Evolutionary conservation across 495 filamentous ascomycete species (phyloP).

Genomic region (Aspergillus coremiiformis): DNA sequence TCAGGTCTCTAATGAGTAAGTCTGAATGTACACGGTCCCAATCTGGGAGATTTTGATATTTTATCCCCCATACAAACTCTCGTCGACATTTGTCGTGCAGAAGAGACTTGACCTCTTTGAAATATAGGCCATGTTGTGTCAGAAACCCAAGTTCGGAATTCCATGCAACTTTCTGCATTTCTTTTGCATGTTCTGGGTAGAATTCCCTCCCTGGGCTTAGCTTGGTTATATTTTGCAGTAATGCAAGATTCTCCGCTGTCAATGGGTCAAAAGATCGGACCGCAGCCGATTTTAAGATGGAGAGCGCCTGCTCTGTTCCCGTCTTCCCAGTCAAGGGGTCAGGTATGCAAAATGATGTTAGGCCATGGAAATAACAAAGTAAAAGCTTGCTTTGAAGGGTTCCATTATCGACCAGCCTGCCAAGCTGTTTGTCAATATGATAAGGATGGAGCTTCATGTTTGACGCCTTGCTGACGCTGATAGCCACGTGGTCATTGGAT

Average conservation of each 20-base stretch:
- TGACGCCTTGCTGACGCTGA: slow-evolving; percentile 23
- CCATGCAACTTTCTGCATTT: slow-evolving; percentile 18
- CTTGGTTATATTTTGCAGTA: slow-evolving; percentile 29
- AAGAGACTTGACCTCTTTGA: not conserved
- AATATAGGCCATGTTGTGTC: not conserved
- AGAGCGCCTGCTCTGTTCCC: slow-evolving; percentile 54
- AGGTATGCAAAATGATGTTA: slow-evolving; percentile 50
- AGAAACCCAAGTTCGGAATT: not conserved
- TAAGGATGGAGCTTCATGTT: slow-evolving; percentile 34
- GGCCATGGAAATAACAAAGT: slow-evolving; percentile 52
- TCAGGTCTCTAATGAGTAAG: not conserved
- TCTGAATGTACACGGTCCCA: not conserved
- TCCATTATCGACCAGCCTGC: slow-evolving; percentile 43
- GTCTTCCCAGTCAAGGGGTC: slow-evolving; percentile 52
- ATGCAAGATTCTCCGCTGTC: slow-evolving; percentile 20
- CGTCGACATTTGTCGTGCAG: not conserved
- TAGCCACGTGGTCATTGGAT: slow-evolving; percentile 17
- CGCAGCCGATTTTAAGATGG: slow-evolving; percentile 41
- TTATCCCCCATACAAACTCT: too few species aligned
- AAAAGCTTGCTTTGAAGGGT: slow-evolving; percentile 48
- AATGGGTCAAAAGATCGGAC: slow-evolving; percentile 45
- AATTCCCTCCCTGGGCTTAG: slow-evolving; percentile 47
- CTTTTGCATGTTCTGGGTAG: slow-evolving; percentile 46
- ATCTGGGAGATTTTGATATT: too few species aligned
- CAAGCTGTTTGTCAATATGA: slow-evolving; percentile 41